Conservation (phyloP, 306 rosid species). For the Trichosanthes truncata region DNA sequence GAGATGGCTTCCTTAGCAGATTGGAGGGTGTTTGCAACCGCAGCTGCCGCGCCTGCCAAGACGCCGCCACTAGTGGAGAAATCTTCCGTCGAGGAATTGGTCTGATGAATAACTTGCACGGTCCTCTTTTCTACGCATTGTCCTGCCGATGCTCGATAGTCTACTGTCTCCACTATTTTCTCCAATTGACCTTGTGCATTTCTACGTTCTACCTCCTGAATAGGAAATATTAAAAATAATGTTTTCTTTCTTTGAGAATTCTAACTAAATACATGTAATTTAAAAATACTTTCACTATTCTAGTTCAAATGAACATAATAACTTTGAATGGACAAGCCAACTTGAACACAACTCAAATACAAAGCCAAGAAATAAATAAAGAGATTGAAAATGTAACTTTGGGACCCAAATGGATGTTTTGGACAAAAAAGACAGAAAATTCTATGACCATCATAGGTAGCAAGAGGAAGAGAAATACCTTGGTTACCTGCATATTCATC, state of each 20-base stretch:
- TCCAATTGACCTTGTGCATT: conserved; percentile 16
- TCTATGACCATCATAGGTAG: no score
- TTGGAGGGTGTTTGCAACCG: conserved; percentile 36
- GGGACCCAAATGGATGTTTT: no score
- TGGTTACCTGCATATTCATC: not conserved
- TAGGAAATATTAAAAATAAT: not conserved
- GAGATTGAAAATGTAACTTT: not conserved
- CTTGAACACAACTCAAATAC: no score
- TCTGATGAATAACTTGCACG: conserved; percentile 44
- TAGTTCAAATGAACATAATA: not conserved
- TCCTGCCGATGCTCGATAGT: conserved; percentile 37
- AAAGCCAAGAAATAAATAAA: no score
- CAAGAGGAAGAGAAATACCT: not conserved
- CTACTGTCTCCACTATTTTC: conserved; percentile 45
- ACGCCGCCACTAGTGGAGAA: conserved; percentile 36
- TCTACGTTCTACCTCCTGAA: conserved; percentile 18
- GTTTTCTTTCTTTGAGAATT: no score
- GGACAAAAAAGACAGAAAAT: no score
- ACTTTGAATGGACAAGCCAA: no score
- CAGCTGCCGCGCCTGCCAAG: conserved; percentile 40
- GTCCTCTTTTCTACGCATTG: conserved; percentile 26
- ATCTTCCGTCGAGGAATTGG: conserved; percentile 12
- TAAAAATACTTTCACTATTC: not conserved
- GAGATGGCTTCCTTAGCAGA: conserved; percentile 52
- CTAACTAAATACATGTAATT: no score